Percentiles rank a stretch among this genome's conserved stretches.
Evolutionary conservation across 2,329 filamentous ascomycete genomes (phyloP).

Genomic region (Apiospora marii): DNA sequence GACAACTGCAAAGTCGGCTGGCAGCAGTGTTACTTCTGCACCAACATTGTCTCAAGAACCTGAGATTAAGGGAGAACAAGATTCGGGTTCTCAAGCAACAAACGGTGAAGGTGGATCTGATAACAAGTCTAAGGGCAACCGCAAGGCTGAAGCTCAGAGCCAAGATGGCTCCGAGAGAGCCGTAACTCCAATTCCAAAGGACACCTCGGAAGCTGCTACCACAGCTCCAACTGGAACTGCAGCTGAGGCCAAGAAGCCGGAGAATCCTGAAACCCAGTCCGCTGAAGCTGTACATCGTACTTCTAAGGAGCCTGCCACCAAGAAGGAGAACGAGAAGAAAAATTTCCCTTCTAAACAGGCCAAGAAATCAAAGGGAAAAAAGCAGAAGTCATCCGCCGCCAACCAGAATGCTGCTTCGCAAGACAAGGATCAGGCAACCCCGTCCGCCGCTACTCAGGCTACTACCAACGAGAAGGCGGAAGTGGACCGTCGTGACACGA

Average conservation of each 20-base stretch:
- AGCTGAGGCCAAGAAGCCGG: background rate
- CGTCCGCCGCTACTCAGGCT: background rate
- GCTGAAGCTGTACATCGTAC: background rate
- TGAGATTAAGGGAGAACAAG: background rate
- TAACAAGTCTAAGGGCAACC: background rate
- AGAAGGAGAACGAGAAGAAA: background rate
- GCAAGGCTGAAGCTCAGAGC: background rate
- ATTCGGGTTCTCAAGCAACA: background rate
- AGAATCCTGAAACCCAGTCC: background rate
- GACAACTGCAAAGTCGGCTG: background rate
- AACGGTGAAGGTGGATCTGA: background rate
- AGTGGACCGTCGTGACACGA: background rate
- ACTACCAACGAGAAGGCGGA: background rate
- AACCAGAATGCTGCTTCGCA: background rate
- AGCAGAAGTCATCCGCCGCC: background rate
- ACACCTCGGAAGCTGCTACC: background rate
- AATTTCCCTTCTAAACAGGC: background rate
- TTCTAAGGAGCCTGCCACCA: background rate
- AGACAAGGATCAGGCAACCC: background rate
- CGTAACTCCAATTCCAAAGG: background rate
- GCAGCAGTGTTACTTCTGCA: background rate
- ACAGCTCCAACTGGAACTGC: background rate
- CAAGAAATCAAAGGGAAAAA: conserved; percentile 1
- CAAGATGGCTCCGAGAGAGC: background rate
- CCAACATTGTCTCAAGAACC: background rate